Evolutionary conservation across 306 rosid genomes (phyloP).

Genomic region (Arachis stenosperma): DNA sequence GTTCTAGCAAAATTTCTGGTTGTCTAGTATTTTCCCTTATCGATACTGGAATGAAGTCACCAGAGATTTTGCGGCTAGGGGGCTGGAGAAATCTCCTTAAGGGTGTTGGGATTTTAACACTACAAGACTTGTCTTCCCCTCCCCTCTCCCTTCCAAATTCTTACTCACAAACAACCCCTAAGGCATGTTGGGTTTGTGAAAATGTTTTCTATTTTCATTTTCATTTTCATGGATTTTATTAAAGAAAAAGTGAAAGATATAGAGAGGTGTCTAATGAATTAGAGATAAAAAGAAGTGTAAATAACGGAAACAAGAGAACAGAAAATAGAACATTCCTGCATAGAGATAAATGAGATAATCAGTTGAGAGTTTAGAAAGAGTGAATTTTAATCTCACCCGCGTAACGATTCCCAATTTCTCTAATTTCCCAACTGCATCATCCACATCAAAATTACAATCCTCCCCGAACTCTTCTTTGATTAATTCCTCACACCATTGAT

Average conservation of each 20-base stretch:
- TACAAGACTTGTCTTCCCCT: too few species aligned
- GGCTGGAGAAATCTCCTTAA: too few species aligned
- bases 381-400: slow-evolving; percentile 65
- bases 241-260: neutral
- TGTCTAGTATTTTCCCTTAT: too few species aligned
- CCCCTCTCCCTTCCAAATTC: too few species aligned
- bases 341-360: slow-evolving; percentile 19
- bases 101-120: too few species aligned
- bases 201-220: too few species aligned
- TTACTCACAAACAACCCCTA: too few species aligned
- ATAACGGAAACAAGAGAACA: slow-evolving; percentile 13
- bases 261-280: neutral
- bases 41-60: too few species aligned
- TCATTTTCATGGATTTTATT: too few species aligned
- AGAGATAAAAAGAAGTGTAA: neutral
- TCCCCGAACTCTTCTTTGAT: slow-evolving; percentile 82
- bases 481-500: slow-evolving; percentile 83
- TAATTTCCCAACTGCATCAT: slow-evolving; percentile 83
- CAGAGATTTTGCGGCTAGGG: too few species aligned
- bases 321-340: slow-evolving; percentile 13
- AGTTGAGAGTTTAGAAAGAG: neutral
- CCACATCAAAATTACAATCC: slow-evolving; percentile 86
- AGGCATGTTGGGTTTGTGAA: too few species aligned
- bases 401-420: slow-evolving; percentile 84
- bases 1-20: too few species aligned